Evolutionary conservation across 805 yeast species (phyloP).

Genomic region (Peterozyma xylosa): DNA sequence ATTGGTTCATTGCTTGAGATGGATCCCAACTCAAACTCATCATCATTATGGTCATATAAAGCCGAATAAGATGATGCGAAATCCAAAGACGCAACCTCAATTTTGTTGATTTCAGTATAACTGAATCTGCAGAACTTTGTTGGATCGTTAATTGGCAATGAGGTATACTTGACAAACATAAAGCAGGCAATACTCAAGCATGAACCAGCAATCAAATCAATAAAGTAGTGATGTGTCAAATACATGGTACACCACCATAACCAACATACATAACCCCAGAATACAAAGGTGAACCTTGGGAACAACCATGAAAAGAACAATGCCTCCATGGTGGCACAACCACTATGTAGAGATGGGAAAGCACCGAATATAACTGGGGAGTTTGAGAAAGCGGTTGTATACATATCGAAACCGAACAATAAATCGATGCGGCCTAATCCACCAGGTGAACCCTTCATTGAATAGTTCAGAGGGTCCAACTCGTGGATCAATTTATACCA

Average conservation of each 20-base stretch:
- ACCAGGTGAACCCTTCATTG: constrained; percentile 93
- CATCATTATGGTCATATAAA: neutral
- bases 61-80: neutral
- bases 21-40: neutral
- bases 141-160: constrained; percentile 52
- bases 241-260: constrained; percentile 99
- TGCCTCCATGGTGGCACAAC: constrained; percentile 91
- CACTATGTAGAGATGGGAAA: constrained; percentile 79
- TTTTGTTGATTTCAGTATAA: constrained; percentile 31
- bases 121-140: constrained; percentile 64
- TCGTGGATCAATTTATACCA: constrained; percentile 90
- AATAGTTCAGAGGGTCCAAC: constrained; percentile 80
- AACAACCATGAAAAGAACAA: constrained; percentile 77
- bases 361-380: constrained; percentile 90
- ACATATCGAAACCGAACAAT: constrained; percentile 72
- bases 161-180: constrained; percentile 54
- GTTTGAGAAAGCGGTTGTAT: constrained; percentile 72
- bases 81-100: neutral
- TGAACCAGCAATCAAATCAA: constrained; percentile 92
- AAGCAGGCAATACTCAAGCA: constrained; percentile 68
- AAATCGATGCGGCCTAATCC: constrained; percentile 85
- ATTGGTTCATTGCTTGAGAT: neutral
- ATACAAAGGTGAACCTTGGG: constrained; percentile 59
- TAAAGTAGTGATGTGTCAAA: constrained; percentile 91
- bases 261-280: constrained; percentile 80